Evolutionary conservation across 768 basidiomycete species (phyloP), one percentile per base, ranked within the genome.

Genomic region (Pulveroboletus sp.): DNA sequence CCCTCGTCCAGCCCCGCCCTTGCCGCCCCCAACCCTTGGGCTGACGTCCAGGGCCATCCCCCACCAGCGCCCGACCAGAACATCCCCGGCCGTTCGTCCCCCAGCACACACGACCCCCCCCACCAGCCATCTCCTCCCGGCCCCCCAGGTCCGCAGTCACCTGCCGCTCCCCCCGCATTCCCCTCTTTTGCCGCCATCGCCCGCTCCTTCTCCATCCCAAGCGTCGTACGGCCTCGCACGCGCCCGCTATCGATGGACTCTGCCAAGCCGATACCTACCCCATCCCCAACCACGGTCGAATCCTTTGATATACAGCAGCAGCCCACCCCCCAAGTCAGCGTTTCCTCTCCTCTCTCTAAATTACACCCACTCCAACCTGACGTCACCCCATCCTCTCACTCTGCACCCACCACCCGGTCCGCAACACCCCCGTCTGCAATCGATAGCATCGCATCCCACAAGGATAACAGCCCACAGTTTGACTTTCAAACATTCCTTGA

Each of bases 401-500:
- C 50, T 18, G 43, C 47, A 0, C 59, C 64, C 56, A 33, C 62
- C 46, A 63, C 52, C 47, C 51, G 57, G 49, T 51, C 60, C 31
- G 63, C 57, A 31, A 70, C 66, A 1, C 64, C 67, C 15, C 42
- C 42, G 13, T 61, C 53, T 46, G 17, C 28, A 7, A 36, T 18
- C 3, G 63, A 57, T 17, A 56, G 4, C 44, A 2, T 4, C 15
- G n/a, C 44, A 62, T 68, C 71, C 6, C 49, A 32, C 49, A 63
- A 51, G 33, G 77, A 76, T 42, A 57, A 68, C 28, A 70, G 71
- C 50, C 73, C 74, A 0, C 73, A 74, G 38, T 98, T 97, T 58
- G 95, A 98, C 69, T 98, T 97, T 65, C 93, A 95, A 63, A 83
- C 76, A 42, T 99, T 99, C 68, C 69, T 98, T 55, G 92, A 94